Conservation (phyloP, 225 moss, liverwort and hornwort genomes). For the Rhytidiadelphus loreus region DNA sequence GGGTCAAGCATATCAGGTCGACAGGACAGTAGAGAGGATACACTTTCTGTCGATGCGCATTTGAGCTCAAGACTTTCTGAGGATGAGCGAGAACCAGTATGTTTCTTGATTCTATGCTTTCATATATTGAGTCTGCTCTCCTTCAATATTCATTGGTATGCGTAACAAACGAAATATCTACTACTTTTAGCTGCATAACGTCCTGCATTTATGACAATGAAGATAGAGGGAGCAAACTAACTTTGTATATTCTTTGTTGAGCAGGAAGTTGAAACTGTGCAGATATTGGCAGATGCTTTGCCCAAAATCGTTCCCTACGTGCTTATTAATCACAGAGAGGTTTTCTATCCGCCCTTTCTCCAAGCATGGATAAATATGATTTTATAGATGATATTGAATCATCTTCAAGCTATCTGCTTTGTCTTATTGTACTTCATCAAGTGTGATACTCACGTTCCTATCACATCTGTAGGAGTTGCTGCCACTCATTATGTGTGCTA, state of each 20-base stretch:
- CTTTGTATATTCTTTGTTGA: background rate
- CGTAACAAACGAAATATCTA: background rate
- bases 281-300: constrained; percentile 82
- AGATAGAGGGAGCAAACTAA: constrained; percentile 3
- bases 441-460: background rate
- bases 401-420: background rate
- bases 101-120: constrained; percentile 5
- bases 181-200: background rate
- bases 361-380: background rate
- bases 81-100: constrained; percentile 20
- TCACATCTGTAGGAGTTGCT: constrained; percentile 60
- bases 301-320: constrained; percentile 97
- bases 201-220: background rate
- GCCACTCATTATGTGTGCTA: constrained; percentile 97
- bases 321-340: constrained; percentile 96
- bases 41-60: constrained; percentile 1
- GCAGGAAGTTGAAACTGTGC: constrained; percentile 75
- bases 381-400: background rate
- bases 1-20: constrained; percentile 5
- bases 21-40: constrained; percentile 16
- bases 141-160: background rate
- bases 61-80: constrained; percentile 13
- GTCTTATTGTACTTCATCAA: background rate
- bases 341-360: constrained; percentile 4
- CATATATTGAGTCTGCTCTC: background rate